These are phyloP conservation scores for Leptographium flavum DNA, from an alignment of 2,329 filamentous ascomycete genomes.

Conservation along the genomic window DNA sequence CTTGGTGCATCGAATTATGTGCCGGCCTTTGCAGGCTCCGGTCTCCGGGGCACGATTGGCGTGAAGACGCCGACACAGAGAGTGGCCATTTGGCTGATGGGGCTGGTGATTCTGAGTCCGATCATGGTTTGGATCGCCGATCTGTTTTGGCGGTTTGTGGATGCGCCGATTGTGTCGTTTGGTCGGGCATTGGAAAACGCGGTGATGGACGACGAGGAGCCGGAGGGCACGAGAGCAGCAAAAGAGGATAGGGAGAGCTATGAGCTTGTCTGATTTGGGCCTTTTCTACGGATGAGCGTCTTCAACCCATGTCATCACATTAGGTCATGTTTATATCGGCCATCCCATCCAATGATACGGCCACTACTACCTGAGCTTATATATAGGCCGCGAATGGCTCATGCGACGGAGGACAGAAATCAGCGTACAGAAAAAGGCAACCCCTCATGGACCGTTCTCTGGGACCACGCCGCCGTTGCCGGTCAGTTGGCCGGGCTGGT, in stretches of 20 bases:
- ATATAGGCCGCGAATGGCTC: too few species aligned
- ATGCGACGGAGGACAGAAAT: too few species aligned
- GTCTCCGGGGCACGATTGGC: constrained; percentile 20
- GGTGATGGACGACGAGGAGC: constrained; percentile 12
- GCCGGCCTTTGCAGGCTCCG: constrained; percentile 13
- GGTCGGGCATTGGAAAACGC: constrained; percentile 16
- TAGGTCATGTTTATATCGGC: too few species aligned
- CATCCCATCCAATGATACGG: too few species aligned
- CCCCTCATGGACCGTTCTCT: too few species aligned
- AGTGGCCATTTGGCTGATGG: constrained; percentile 21
- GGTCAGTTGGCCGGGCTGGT: constrained; percentile 23
- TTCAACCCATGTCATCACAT: too few species aligned
- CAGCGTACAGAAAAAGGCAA: too few species aligned
- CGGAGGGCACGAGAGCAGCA: not conserved
- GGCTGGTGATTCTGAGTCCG: constrained; percentile 20
- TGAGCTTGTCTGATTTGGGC: not conserved
- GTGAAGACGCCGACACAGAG: constrained; percentile 16
- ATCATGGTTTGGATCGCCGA: constrained; percentile 40
- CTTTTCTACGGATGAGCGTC: too few species aligned
- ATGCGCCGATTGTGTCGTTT: constrained; percentile 24
- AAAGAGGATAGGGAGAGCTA: not conserved
- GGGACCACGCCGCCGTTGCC: constrained; percentile 6
- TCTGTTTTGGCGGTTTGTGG: constrained; percentile 43
- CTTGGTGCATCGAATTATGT: constrained; percentile 11
- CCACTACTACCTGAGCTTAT: too few species aligned